Percentiles rank a stretch among this genome's conserved stretches.
Conservation (phyloP, 352 stramenopile genomes). For the Phytophthora nicotianae region DNA sequence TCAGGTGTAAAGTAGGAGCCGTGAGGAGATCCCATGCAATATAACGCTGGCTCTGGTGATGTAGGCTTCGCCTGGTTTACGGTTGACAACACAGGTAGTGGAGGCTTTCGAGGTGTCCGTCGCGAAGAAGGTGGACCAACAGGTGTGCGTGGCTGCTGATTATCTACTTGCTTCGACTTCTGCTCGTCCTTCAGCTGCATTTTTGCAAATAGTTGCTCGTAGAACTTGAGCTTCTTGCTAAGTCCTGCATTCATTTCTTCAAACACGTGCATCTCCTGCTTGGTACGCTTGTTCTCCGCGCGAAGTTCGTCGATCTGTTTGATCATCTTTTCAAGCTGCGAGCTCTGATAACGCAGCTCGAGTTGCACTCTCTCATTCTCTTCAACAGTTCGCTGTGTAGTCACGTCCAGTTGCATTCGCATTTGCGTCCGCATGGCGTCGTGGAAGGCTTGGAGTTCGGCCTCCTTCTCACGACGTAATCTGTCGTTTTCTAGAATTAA, state of each 20-base stretch:
- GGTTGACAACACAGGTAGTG: conserved; percentile 37
- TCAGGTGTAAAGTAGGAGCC: conserved; percentile 26
- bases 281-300: conserved; percentile 41
- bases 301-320: conserved; percentile 50
- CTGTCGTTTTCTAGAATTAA: conserved; percentile 66
- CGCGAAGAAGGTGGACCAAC: conserved; percentile 10
- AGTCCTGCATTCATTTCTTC: conserved; percentile 67
- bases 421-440: conserved; percentile 57
- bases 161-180: conserved; percentile 16
- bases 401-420: conserved; percentile 60
- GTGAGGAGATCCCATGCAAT: conserved; percentile 20
- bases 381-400: conserved; percentile 64
- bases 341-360: conserved; percentile 64
- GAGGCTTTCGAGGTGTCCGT: conserved; percentile 39
- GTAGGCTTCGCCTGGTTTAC: background rate
- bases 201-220: conserved; percentile 67
- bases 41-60: conserved; percentile 24
- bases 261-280: conserved; percentile 59
- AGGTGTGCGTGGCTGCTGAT: conserved; percentile 19
- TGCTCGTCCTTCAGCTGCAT: conserved; percentile 62
- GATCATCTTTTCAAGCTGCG: conserved; percentile 59
- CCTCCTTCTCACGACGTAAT: conserved; percentile 55
- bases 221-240: conserved; percentile 71
- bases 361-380: conserved; percentile 71
- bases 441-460: conserved; percentile 45